Base-by-base conservation (phyloP, 202 grass and related monocot species). In the Musa balbisiana region DNA sequence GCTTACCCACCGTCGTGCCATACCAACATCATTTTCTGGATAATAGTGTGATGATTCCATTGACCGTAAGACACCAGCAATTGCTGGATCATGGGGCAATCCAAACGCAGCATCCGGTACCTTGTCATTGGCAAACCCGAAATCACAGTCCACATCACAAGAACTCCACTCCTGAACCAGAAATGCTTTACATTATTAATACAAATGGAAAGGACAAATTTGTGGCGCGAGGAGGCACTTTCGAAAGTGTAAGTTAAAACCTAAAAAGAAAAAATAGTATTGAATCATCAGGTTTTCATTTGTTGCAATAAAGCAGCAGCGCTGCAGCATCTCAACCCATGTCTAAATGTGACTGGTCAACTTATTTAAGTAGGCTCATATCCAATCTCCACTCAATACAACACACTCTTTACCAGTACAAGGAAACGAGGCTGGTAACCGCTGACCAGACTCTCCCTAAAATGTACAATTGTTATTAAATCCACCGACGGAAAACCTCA, bases 31-130 rank as follows among this genome's bases (percentile, higher is more conserved):
- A 79, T 98, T 98, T 81, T 90, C 88, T 63, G 88, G 76, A 87
- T 98, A 98, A 78, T 98, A 98, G 52, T 90, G 91, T 55, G 95
- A 92, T 72, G 95, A 98, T 83, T 98, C 95, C 95, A 98, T 98
- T 43, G 95, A 98, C 76, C 95, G 87, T 53, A 98, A 75, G 51
- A 98, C 89, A 75, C 79, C 79, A 27, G 86, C 79, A 80, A 88
- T 54, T 1, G 74, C 83, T 68, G 81, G 81, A 78, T 85, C 85
- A 74, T 81, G 80, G 73, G 64, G 50, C 29, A 89, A 88, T 80
- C 91, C 95, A 79, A 98, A 94, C 74, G 81, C 81, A 82, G 95
- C 95, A 83, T 98, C 95, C 86, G 95, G 83, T 74, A 82, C 89
- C 83, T 89, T 89, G 69, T 76, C 81, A 56, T 75, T 82, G 74